Evolutionary conservation across 148 eudicot species (phyloP), one percentile per base, ranked within the genome.

Genomic region (Spergularia marina): DNA sequence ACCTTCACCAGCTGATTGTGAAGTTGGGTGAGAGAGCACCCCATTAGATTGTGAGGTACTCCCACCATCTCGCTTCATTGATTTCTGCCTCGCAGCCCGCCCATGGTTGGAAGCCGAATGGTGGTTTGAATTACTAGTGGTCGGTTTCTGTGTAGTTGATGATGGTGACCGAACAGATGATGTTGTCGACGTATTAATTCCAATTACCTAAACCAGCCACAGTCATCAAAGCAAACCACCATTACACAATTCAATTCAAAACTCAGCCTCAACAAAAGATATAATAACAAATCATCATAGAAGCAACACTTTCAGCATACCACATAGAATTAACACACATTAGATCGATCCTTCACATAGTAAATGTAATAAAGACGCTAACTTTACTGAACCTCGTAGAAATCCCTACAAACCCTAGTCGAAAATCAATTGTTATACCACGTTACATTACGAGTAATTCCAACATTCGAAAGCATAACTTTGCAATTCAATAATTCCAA

Each of bases 1-100:
- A 61, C 75, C 49, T 56, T 91, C 94, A 55, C 79, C 86, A 55
- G 78, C 61, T 17, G 70, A 39, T 53, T 53, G 78, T 68, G 85
- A 77, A 20, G 79, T 62, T 20, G 80, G 86, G 76, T 85, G 89
- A 82, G 86, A 72, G 73, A 84, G 80, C 65, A 84, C 90, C 23
- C 93, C 97, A 78, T 94, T 89, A 20, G 86, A 83, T 57, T 80
- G 74, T 59, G 49, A 64, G 72, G 23, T 87, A 23, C 88, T 85
- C 58, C 92, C 92, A 81, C 89, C 85, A n/a, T 81, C 88, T 30
- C 87, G 90, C 80, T 85, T 90, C 83, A 80, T 82, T 7, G 90
- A 84, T 78, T 82, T 90, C 78, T 86, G 96, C 74, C 90, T 89
- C 7, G 82, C 57, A 59, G 86, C 84, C 36, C 84, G 76, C 41